phyloP scores from a whole-genome alignment of 2,329 filamentous ascomycete genomes.

The Paramyrothecium sp. region DNA sequence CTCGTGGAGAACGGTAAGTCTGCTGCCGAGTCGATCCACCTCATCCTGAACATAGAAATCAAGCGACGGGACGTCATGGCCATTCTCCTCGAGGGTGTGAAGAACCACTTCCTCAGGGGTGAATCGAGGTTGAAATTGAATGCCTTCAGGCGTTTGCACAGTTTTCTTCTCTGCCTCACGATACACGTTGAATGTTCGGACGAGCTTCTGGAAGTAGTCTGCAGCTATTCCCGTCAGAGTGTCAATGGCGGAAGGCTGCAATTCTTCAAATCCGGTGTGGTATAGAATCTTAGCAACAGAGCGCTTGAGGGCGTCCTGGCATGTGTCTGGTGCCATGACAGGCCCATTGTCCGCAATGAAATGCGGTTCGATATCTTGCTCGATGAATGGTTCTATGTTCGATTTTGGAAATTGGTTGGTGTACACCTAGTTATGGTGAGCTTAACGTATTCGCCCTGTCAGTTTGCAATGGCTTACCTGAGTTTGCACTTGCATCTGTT shows the following conservation, averaged over 20 bases:
- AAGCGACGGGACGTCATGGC: conserved; percentile 75
- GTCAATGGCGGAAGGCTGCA: conserved; percentile 91
- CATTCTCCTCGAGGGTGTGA: conserved; percentile 82
- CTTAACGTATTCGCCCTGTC: background rate
- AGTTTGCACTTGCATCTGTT: conserved; percentile 98
- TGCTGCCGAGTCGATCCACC: conserved; percentile 78
- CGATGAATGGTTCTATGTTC: conserved; percentile 82
- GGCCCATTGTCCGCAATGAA: conserved; percentile 87
- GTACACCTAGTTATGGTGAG: conserved; percentile 65
- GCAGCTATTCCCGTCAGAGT: conserved; percentile 84
- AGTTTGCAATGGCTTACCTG: conserved; percentile 58
- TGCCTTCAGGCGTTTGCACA: conserved; percentile 40
- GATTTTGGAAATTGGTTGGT: conserved; percentile 98
- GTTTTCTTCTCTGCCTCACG: conserved; percentile 78
- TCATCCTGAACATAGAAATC: conserved; percentile 92
- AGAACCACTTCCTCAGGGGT: conserved; percentile 82
- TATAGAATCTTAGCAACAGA: conserved; percentile 95
- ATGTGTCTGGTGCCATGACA: conserved; percentile 80
- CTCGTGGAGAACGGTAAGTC: conserved; percentile 83
- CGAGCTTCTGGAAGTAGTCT: conserved; percentile 86
- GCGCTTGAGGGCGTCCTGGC: conserved; percentile 80
- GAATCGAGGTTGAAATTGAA: conserved; percentile 62
- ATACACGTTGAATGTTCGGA: conserved; percentile 77
- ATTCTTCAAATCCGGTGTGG: conserved; percentile 93
- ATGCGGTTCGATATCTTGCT: conserved; percentile 83